Conservation (phyloP, 2,329 filamentous ascomycete genomes). For the Arachnopeziza araneosa region DNA sequence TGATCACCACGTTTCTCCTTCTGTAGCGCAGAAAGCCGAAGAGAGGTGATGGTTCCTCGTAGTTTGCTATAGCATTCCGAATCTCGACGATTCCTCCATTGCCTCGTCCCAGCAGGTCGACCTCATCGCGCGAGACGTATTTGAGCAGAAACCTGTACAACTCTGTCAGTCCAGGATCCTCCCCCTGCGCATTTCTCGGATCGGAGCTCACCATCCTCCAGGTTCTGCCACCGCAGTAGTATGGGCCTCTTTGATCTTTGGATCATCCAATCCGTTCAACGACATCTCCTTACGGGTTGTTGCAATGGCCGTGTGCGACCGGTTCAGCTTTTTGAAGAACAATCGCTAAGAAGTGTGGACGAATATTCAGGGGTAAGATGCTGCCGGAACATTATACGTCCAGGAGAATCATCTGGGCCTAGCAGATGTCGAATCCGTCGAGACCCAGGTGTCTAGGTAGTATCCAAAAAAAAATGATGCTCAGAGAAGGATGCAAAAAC, state of each 20-base stretch:
- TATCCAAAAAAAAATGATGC: not conserved
- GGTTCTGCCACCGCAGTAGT: slow-evolving; percentile 73
- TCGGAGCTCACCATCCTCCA: slow-evolving; percentile 72
- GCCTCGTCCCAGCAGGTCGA: slow-evolving; percentile 72
- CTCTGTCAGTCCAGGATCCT: slow-evolving; percentile 11
- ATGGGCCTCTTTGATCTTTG: slow-evolving; percentile 77
- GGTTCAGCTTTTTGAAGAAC: not conserved
- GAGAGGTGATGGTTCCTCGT: slow-evolving; percentile 79
- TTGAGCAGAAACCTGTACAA: slow-evolving; percentile 81
- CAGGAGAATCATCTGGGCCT: not conserved
- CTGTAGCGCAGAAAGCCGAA: slow-evolving; percentile 91
- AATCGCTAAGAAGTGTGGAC: not conserved
- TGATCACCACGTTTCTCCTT: slow-evolving; percentile 83
- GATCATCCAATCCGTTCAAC: slow-evolving; percentile 86
- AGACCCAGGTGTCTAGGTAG: not conserved
- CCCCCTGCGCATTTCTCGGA: slow-evolving; percentile 2
- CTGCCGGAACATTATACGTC: not conserved
- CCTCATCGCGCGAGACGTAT: slow-evolving; percentile 82
- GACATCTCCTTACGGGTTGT: slow-evolving; percentile 58
- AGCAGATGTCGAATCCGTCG: not conserved
- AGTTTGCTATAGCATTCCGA: slow-evolving; percentile 68
- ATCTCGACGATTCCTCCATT: slow-evolving; percentile 80
- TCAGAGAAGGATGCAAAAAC: not conserved
- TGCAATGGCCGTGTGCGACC: not conserved
- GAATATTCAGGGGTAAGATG: not conserved